Base-by-base conservation (phyloP, 495 filamentous ascomycete genomes). In the Tuber calosporum region DNA sequence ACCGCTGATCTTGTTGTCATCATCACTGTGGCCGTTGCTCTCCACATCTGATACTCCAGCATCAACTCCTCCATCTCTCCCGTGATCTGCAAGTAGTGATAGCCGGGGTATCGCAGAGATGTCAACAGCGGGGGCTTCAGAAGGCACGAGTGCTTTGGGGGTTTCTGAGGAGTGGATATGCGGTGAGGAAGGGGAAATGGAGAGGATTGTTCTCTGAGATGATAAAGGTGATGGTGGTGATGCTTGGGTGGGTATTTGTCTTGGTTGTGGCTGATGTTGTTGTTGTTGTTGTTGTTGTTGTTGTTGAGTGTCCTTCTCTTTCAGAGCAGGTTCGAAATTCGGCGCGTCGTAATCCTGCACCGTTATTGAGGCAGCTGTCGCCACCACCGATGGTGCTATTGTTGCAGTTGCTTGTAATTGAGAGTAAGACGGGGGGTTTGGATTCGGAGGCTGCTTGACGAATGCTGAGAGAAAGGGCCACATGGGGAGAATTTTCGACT, bases 391-490 rank as follows among this genome's bases (percentile, higher is more conserved):
- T 43, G 42, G 42, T 43, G 42, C 15, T 17, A 58, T 68, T 37
- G 75, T 34, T n/a, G 70, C 30, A 39, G 73, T 66, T 34, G 69
- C 20, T 48, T 73, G 71, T 68, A 72, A 38, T 40, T 74, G 69
- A 68, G 67, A 4, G 11, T n/a, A 62, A 30, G 53, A 73, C 34
- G 72, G 72, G 53, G 53, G 26, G 13, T 62, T 62, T 26, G 53
- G 53, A 22, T 30, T 62, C 26, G 71, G 62, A 36, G 73, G 73
- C 53, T 73, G 77, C 34, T 75, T 74, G 48, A 79, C 68, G 66
- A 80, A 62, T 58, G 77, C 73, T 34, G 78, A 79, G 58, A 80
- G 36, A 69, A 79, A 80, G 39, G 78, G 74, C 78, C 78, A 80
- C 77, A 80, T 79, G 26, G 71, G 62, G 68, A 70, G 76, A 68